phyloP scores from a whole-genome alignment of 768 basidiomycete species.

The Inosperma sp. region DNA sequence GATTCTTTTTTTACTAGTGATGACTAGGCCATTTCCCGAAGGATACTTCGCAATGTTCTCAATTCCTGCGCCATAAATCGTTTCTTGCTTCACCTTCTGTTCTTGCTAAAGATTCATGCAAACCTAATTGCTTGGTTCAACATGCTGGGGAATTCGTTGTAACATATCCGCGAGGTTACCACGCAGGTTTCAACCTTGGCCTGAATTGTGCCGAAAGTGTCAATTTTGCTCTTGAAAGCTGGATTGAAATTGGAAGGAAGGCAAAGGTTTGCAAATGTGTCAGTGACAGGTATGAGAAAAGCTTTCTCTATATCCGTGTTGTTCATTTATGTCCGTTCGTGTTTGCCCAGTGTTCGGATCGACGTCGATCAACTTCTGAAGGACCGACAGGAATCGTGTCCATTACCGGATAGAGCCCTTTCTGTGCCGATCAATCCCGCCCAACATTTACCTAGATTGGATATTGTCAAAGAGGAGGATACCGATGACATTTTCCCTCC shows the following conservation, averaged over 20 bases:
- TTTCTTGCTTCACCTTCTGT: constrained; percentile 87
- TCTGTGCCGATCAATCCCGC: constrained; percentile 21
- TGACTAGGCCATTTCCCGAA: constrained; percentile 79
- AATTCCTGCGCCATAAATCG: constrained; percentile 95
- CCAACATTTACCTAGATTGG: constrained; percentile 21
- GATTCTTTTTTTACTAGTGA: constrained; percentile 1
- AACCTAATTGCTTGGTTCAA: constrained; percentile 86
- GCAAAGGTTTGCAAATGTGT: constrained; percentile 76
- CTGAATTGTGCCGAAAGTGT: constrained; percentile 97
- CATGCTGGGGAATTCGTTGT: constrained; percentile 95
- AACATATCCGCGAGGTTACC: constrained; percentile 92
- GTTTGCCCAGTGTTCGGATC: constrained; percentile 94
- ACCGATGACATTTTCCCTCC: constrained; percentile 27
- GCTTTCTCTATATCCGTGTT: constrained; percentile 5
- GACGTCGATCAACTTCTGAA: constrained; percentile 83
- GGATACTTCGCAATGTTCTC: constrained; percentile 78
- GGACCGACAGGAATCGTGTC: constrained; percentile 38
- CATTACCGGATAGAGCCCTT: too few relatives aligned
- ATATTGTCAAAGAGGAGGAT: constrained; percentile 23
- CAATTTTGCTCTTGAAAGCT: constrained; percentile 93
- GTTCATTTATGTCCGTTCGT: neutral
- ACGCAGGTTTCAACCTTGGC: constrained; percentile 94
- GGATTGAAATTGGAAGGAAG: constrained; percentile 82
- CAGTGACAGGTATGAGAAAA: constrained; percentile 69
- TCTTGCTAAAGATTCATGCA: constrained; percentile 72